Conservation (phyloP, 2,329 filamentous ascomycete genomes). For the Aspergillus ochraceus region DNA sequence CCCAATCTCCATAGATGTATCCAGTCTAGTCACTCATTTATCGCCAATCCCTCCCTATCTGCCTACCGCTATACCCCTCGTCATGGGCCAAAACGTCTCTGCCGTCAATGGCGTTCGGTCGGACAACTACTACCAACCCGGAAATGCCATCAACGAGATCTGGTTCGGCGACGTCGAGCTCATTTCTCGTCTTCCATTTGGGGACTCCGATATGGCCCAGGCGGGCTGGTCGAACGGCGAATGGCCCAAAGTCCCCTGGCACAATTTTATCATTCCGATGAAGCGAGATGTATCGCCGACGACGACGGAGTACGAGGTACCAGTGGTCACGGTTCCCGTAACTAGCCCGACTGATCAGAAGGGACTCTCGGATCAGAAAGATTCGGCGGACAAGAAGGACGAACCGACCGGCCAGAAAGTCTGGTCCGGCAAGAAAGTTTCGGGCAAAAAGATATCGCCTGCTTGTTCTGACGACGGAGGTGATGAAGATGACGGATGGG, state of each 20-base stretch:
- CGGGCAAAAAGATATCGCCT: not conserved
- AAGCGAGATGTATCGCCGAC: slow-evolving; percentile 16
- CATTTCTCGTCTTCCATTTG: slow-evolving; percentile 40
- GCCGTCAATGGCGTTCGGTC: slow-evolving; percentile 35
- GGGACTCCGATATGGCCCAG: slow-evolving; percentile 39
- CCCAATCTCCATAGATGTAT: not conserved
- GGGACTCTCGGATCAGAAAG: too few species aligned
- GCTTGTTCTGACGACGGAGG: not conserved
- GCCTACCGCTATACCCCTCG: not conserved
- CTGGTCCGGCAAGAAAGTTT: not conserved
- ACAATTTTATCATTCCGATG: slow-evolving; percentile 40
- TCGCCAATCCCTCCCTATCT: not conserved
- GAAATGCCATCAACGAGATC: slow-evolving; percentile 41
- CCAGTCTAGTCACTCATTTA: not conserved
- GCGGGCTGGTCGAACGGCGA: slow-evolving; percentile 33
- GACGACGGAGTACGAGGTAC: not conserved
- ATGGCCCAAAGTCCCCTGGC: slow-evolving; percentile 42
- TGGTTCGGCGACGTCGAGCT: slow-evolving; percentile 39
- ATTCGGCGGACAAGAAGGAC: not conserved
- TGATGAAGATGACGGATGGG: not conserved
- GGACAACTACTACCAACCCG: slow-evolving; percentile 33
- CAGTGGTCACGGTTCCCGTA: not conserved
- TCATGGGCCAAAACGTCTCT: slow-evolving; percentile 39
- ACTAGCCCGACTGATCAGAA: not conserved
- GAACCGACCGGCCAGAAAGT: not conserved